These are phyloP conservation scores for Fusarium annulatum DNA, from an alignment of 2,329 filamentous ascomycete genomes.

Conservation along the genomic window DNA sequence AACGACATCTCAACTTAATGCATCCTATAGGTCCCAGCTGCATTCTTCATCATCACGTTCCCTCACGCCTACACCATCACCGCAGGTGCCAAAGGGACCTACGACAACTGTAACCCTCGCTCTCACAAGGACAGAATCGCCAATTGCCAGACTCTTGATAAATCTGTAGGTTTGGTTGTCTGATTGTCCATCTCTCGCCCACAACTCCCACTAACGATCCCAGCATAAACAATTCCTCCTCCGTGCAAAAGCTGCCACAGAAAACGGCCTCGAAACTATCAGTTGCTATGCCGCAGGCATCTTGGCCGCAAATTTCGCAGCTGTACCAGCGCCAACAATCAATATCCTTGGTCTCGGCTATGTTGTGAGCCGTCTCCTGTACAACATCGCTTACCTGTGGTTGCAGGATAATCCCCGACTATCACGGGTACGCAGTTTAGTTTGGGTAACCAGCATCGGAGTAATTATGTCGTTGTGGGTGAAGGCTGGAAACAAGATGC, in stretches of 20 bases:
- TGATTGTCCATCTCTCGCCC: too few species aligned
- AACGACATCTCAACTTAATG: not conserved
- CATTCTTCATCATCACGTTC: constrained; percentile 50
- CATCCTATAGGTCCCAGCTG: constrained; percentile 54
- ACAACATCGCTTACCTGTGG: constrained; percentile 57
- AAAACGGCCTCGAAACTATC: constrained; percentile 59
- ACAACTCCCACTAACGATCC: not conserved
- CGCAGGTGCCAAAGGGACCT: constrained; percentile 43
- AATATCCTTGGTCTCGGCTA: constrained; percentile 56
- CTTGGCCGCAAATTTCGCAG: constrained; percentile 59
- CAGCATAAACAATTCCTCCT: constrained; percentile 65
- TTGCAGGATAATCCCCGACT: constrained; percentile 55
- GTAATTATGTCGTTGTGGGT: constrained; percentile 54
- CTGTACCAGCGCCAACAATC: constrained; percentile 51
- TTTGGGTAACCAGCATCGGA: constrained; percentile 52
- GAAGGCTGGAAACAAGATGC: constrained; percentile 51
- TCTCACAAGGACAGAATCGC: constrained; percentile 46
- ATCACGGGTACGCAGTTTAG: constrained; percentile 51
- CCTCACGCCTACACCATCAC: constrained; percentile 51
- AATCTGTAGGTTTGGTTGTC: constrained; percentile 35
- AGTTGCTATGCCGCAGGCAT: constrained; percentile 57
- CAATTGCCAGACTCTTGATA: constrained; percentile 49
- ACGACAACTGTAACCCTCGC: constrained; percentile 55
- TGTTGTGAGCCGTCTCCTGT: constrained; percentile 53
- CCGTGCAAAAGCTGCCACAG: constrained; percentile 61